These are phyloP conservation scores for Suillus lakei DNA, from an alignment of 768 basidiomycete genomes.

Conservation along the genomic window DNA sequence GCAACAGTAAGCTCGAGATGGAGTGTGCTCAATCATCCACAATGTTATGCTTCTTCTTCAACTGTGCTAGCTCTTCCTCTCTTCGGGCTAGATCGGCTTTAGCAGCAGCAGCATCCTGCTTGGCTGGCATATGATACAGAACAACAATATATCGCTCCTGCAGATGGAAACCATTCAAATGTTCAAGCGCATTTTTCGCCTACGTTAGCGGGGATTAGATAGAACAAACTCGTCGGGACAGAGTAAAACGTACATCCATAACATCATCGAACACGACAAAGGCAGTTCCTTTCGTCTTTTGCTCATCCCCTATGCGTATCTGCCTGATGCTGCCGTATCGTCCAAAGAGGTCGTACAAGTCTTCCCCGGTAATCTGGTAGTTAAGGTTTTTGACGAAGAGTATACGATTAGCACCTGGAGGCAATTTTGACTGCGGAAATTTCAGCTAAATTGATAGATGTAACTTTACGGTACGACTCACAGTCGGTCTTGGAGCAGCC, in stretches of 20 bases:
- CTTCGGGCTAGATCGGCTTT: conserved; percentile 91
- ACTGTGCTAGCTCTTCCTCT: conserved; percentile 86
- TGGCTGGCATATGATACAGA: conserved; percentile 96
- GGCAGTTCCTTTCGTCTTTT: conserved; percentile 93
- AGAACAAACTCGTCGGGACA: not conserved
- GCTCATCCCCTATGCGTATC: conserved; percentile 89
- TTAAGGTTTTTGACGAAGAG: conserved; percentile 93
- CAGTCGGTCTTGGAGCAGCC: conserved; percentile 74
- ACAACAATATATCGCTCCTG: conserved; percentile 99
- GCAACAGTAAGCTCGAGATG: conserved; percentile 14
- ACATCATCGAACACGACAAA: conserved; percentile 97
- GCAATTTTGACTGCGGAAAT: conserved; percentile 72
- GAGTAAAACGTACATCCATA: conserved; percentile 74
- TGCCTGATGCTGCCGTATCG: conserved; percentile 97
- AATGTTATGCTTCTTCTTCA: conserved; percentile 88
- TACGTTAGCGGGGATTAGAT: conserved; percentile 38
- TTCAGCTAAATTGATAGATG: conserved; percentile 6
- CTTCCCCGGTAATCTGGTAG: conserved; percentile 91
- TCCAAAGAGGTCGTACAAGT: conserved; percentile 96
- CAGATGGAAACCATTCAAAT: conserved; percentile 96
- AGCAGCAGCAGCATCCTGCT: conserved; percentile 90
- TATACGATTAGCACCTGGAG: conserved; percentile 89
- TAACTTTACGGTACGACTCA: conserved; percentile 30
- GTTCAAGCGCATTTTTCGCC: conserved; percentile 97
- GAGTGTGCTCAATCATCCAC: conserved; percentile 64